Percentiles rank a stretch among this genome's conserved stretches.
Evolutionary conservation across 352 stramenopile genomes (phyloP).

Genomic region (Halophytophthora polymorphica): DNA sequence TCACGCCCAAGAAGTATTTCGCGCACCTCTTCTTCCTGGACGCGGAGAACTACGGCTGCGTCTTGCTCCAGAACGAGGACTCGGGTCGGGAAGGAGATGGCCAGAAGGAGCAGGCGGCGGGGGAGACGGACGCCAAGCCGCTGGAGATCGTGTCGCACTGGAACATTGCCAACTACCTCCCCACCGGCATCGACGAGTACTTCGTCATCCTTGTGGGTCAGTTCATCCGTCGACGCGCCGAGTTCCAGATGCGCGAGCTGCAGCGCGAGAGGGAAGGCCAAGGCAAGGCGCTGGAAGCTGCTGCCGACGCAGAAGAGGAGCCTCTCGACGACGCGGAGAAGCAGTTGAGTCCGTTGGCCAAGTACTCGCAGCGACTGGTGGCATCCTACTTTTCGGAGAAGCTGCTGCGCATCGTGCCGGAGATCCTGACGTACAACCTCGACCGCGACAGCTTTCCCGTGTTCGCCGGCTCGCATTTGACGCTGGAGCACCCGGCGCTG

Average conservation of each 20-base stretch:
- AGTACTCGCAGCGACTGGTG: slow-evolving; percentile 73
- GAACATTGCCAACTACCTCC: slow-evolving; percentile 88
- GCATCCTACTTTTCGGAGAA: slow-evolving; percentile 77
- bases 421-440: slow-evolving; percentile 75
- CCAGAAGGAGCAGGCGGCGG: slow-evolving; percentile 21
- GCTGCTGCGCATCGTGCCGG: slow-evolving; percentile 67
- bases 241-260: slow-evolving; percentile 44
- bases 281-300: slow-evolving; percentile 12
- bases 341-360: slow-evolving; percentile 46
- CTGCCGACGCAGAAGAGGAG: slow-evolving; percentile 23
- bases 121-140: slow-evolving; percentile 23
- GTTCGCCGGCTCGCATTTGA: slow-evolving; percentile 83
- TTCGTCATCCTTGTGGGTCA: slow-evolving; percentile 88
- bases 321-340: slow-evolving; percentile 51
- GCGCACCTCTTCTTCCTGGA: slow-evolving; percentile 94
- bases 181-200: slow-evolving; percentile 79
- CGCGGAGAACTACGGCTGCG: slow-evolving; percentile 94
- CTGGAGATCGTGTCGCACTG: slow-evolving; percentile 83
- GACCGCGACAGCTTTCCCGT: slow-evolving; percentile 71
- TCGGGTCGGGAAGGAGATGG: slow-evolving; percentile 25
- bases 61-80: slow-evolving; percentile 62
- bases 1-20: slow-evolving; percentile 82
- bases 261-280: slow-evolving; percentile 16
- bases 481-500: slow-evolving; percentile 87
- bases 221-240: slow-evolving; percentile 76